Conservation (phyloP, 23 red algal genomes). For the Gracilaria vermiculophylla region DNA sequence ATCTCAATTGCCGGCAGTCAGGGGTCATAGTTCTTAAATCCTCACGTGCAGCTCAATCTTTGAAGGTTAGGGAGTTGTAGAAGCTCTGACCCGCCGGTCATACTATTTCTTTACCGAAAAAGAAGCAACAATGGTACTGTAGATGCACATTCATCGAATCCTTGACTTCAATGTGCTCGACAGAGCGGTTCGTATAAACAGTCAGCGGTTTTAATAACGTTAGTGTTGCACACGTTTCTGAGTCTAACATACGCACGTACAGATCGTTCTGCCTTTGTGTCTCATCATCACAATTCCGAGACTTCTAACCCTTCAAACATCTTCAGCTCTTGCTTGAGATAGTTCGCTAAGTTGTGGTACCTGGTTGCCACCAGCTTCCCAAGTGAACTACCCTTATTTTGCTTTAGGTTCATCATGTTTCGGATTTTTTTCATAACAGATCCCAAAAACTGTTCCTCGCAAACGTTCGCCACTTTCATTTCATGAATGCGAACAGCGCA, state of each 20-base stretch:
- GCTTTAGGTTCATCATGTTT: background rate
- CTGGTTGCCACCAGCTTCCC: conserved; percentile 41
- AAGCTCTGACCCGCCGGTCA: no score
- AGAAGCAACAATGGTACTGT: no score
- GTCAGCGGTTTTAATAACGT: conserved; percentile 34
- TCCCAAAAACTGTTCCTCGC: conserved; percentile 22
- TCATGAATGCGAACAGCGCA: conserved; percentile 45
- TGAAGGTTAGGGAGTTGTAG: no score
- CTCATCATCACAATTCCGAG: conserved; percentile 1
- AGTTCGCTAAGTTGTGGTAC: conserved; percentile 31
- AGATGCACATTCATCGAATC: no score
- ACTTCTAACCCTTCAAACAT: conserved; percentile 35
- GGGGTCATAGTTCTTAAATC: no score
- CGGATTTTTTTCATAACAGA: conserved; percentile 34
- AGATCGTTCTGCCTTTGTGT: background rate
- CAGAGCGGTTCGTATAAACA: background rate
- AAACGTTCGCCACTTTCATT: conserved; percentile 32
- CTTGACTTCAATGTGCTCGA: background rate
- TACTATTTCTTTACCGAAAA: no score
- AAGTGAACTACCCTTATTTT: conserved; percentile 8
- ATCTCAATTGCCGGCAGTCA: no score
- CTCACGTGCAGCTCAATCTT: no score
- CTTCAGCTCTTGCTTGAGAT: conserved; percentile 16
- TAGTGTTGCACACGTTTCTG: background rate
- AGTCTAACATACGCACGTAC: background rate